A percentile compares a stretch with the other conserved stretches of the same genome.
Evolutionary conservation across 768 basidiomycete genomes (phyloP).

Genomic region (Mycena latifolia): DNA sequence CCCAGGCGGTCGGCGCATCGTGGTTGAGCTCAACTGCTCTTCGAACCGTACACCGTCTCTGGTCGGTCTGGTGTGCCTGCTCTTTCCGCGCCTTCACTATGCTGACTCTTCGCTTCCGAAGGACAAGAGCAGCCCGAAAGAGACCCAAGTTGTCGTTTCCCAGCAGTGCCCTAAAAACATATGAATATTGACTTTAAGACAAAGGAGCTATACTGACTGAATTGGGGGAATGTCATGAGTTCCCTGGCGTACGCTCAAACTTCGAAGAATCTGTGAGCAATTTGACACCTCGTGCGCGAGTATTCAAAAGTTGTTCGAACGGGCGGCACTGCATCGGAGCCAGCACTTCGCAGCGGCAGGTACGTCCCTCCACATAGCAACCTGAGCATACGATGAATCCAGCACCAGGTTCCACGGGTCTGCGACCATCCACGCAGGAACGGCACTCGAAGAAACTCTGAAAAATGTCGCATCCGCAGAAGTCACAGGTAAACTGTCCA

Average conservation of each 20-base stretch:
- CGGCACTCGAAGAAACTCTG: constrained; percentile 84
- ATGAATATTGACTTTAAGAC: background rate
- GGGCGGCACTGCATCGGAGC: constrained; percentile 67
- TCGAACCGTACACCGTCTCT: constrained; percentile 8
- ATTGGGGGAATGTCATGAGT: background rate
- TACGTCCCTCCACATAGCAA: constrained; percentile 85
- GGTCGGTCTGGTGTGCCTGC: background rate
- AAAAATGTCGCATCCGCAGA: constrained; percentile 86
- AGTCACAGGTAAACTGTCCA: constrained; percentile 71
- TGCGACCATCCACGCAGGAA: constrained; percentile 49
- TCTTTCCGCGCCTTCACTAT: constrained; percentile 5
- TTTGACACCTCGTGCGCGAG: constrained; percentile 49
- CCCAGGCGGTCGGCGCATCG: constrained; percentile 36
- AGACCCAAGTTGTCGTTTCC: constrained; percentile 41
- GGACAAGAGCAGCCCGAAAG: constrained; percentile 53
- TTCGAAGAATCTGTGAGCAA: constrained; percentile 32
- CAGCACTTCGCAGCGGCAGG: constrained; percentile 76
- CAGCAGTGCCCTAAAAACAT: constrained; percentile 29
- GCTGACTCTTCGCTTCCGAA: constrained; percentile 41
- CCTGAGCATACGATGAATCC: constrained; percentile 71
- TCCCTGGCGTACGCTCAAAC: background rate
- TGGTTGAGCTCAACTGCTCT: constrained; percentile 32
- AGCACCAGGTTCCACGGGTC: constrained; percentile 46
- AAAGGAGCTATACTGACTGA: constrained; percentile 1
- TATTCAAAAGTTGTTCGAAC: constrained; percentile 58